Evolutionary conservation across 371 early-diverging fungal genomes (phyloP).

Genomic region (Lichtheimia corymbifera): DNA sequence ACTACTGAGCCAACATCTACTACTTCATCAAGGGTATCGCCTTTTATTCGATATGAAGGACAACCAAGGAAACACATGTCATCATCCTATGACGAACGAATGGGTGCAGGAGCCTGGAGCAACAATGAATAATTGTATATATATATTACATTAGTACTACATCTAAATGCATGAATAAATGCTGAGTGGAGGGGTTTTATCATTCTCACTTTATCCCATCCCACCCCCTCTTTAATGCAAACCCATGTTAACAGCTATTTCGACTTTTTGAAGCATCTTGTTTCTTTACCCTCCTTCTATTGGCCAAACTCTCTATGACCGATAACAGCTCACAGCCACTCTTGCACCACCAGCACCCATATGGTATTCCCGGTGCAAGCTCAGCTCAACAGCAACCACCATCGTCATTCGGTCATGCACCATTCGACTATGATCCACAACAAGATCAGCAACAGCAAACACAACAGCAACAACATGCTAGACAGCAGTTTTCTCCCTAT

Average conservation of each 20-base stretch:
- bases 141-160: no score
- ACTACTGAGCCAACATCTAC: constrained; percentile 8
- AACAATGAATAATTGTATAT: no score
- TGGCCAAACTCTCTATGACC: constrained; percentile 16
- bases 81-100: constrained; percentile 45
- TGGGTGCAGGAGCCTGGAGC: constrained; percentile 10
- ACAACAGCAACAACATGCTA: no score
- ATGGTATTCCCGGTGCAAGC: constrained; percentile 10
- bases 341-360: constrained; percentile 10
- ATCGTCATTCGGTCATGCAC: constrained; percentile 5
- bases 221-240: background rate
- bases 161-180: no score
- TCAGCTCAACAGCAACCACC: constrained; percentile 8
- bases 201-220: background rate
- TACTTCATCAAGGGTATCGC: constrained; percentile 13
- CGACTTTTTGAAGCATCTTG: no score
- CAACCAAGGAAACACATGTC: constrained; percentile 26
- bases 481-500: no score
- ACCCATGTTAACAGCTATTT: no score
- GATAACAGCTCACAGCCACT: constrained; percentile 15
- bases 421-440: constrained; percentile 8
- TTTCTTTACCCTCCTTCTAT: constrained; percentile 4
- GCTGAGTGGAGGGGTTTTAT: background rate
- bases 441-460: background rate
- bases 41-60: constrained; percentile 18